Evolutionary conservation across 106 monocot genomes (phyloP).

Genomic region (Alisma plantagoaquatica): DNA sequence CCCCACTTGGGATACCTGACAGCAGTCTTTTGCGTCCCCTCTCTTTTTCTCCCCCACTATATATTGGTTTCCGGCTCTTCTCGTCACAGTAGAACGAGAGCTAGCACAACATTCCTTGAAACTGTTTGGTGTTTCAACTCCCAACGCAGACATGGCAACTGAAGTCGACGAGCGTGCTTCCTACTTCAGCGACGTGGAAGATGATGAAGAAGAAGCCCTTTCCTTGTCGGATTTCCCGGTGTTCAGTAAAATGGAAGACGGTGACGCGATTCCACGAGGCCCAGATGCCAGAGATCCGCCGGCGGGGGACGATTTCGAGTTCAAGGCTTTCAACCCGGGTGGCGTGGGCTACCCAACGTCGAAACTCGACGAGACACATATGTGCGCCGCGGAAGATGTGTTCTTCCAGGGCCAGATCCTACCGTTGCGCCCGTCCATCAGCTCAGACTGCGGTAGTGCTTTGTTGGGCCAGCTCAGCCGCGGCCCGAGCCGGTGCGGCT

Average conservation of each 20-base stretch:
- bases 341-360: not conserved
- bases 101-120: too few species aligned
- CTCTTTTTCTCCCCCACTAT: too few species aligned
- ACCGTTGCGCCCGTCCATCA: constrained; percentile 11
- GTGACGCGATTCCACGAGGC: too few species aligned
- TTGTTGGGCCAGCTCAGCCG: too few species aligned
- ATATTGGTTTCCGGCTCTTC: too few species aligned
- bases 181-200: not conserved
- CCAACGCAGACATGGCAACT: not conserved
- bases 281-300: not conserved
- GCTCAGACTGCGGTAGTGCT: constrained; percentile 4
- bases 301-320: constrained; percentile 19
- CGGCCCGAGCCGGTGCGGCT: constrained; percentile 3
- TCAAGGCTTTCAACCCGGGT: not conserved
- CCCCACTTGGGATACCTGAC: too few species aligned
- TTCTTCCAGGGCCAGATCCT: constrained; percentile 32
- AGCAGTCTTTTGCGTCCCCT: too few species aligned
- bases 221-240: constrained; percentile 14
- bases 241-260: not conserved
- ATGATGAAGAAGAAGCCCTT: constrained; percentile 14
- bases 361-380: not conserved
- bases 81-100: too few species aligned
- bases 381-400: constrained; percentile 28
- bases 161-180: not conserved
- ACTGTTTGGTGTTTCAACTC: too few species aligned